These are phyloP conservation scores for Bromus sterilis DNA, from an alignment of 176 grass and related monocot genomes.

Conservation along the genomic window DNA sequence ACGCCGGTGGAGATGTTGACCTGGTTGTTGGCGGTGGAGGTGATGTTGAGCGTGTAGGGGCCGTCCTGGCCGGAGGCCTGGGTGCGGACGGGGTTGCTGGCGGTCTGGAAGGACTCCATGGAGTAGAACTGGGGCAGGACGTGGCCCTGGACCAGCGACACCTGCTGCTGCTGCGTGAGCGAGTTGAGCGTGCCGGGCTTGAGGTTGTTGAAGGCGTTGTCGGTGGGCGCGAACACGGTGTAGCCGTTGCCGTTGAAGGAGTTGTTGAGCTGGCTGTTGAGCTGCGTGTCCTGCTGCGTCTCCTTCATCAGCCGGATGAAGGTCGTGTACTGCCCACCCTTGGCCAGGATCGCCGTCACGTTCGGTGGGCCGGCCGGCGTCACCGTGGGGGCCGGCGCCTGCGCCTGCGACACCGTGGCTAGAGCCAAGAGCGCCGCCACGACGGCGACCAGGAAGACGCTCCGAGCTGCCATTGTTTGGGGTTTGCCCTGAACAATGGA, in stretches of 20 bases:
- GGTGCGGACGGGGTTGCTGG: slow-evolving; percentile 86
- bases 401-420: neutral
- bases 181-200: slow-evolving; percentile 81
- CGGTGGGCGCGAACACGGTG: slow-evolving; percentile 85
- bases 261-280: slow-evolving; percentile 87
- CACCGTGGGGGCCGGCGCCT: neutral
- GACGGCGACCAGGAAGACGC: slow-evolving; percentile 3
- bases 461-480: slow-evolving; percentile 14
- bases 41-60: slow-evolving; percentile 66
- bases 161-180: slow-evolving; percentile 71
- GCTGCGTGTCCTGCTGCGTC: slow-evolving; percentile 67
- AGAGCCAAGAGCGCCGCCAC: slow-evolving; percentile 3
- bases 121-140: slow-evolving; percentile 62
- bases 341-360: slow-evolving; percentile 61
- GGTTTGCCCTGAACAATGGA: neutral
- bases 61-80: slow-evolving; percentile 64
- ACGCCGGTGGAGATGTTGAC: slow-evolving; percentile 74
- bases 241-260: slow-evolving; percentile 53
- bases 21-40: slow-evolving; percentile 32
- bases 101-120: slow-evolving; percentile 55
- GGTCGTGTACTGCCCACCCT: slow-evolving; percentile 67
- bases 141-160: slow-evolving; percentile 78
- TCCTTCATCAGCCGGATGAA: slow-evolving; percentile 64
- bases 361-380: slow-evolving; percentile 32
- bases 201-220: slow-evolving; percentile 85